Base-by-base conservation (phyloP, 2,329 filamentous ascomycete genomes). In the Karstenula rhodostoma region DNA sequence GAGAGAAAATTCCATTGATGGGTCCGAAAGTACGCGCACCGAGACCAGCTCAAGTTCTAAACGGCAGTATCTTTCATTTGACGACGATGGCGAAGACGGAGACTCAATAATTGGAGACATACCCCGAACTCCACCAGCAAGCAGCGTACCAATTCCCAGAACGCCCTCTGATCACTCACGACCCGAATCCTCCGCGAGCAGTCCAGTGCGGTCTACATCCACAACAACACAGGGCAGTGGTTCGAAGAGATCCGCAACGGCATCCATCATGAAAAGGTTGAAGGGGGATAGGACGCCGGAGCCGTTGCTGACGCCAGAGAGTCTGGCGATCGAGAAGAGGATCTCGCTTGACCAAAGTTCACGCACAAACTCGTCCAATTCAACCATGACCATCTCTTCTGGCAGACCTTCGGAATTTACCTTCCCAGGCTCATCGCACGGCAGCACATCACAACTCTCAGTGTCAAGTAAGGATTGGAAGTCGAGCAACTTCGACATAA, bases 401-500 rank as follows among this genome's bases (percentile, higher is more conserved):
- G 63, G 65, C 58, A 63, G 59, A 57, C 64, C 62, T 47, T 69
- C 66, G 12, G 65, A 62, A 61, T 44, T 51, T 9, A 44, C 46
- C 19, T 60, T 57, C 37, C 48, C 62, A 2, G 12, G 54, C 15
- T 64, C 66, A 12, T 60, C 62, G 9, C 17, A 52, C 19, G 61
- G 58, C 23, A 42, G 47, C 13, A 44, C 49, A 5, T 60, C 57
- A 27, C 53, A 42, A 25, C 60, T 64, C 17, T 72, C 70, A 15
- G 58, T 60, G 12, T 68, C 68, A 12, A 73, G 67, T 46, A 72
- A 69, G 43, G 72, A 75, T n/a, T 81, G 78, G 78, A 76, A 69
- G 40, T 71, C 77, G 33, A 80, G 77, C 51, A 72, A 73, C n/a
- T 77, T 72, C 47, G 78, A 81, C 56, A 78, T 68, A 15, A 78